phyloP scores from a whole-genome alignment of 1,139 yeast genomes.

The Suhomyces wounanorum region DNA sequence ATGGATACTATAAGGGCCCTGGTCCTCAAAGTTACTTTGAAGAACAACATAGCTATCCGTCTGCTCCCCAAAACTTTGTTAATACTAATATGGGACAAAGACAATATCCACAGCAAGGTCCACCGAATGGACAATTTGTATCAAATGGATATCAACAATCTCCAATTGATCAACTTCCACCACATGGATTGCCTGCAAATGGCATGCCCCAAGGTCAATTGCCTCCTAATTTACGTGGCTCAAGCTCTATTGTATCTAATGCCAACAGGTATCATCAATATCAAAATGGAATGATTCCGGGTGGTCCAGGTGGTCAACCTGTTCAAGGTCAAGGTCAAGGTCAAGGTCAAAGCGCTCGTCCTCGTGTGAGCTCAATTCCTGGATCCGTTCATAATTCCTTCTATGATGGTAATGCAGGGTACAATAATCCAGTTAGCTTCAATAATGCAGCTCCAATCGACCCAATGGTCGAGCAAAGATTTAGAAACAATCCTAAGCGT shows the following conservation, averaged over 20 bases:
- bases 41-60: conserved; percentile 4
- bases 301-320: conserved; percentile 7
- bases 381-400: conserved; percentile 19
- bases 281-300: conserved; percentile 11
- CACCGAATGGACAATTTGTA: conserved; percentile 4
- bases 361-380: conserved; percentile 22
- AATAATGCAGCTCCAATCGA: conserved; percentile 32
- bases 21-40: conserved; percentile 4
- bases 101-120: conserved; percentile 1
- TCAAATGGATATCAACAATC: conserved; percentile 15
- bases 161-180: conserved; percentile 35
- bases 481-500: conserved; percentile 31
- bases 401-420: conserved; percentile 11
- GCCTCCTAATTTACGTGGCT: conserved; percentile 29
- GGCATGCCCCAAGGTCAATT: conserved; percentile 34
- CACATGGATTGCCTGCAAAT: conserved; percentile 41
- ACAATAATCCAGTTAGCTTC: conserved; percentile 14
- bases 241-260: conserved; percentile 17
- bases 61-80: conserved; percentile 8
- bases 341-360: conserved; percentile 1
- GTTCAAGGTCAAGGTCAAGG: not conserved
- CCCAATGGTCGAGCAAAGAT: conserved; percentile 30
- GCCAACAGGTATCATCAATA: conserved; percentile 20
- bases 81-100: conserved; percentile 4
- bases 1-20: not conserved